Percentiles rank a stretch among this genome's conserved stretches.
These are phyloP conservation scores for Medicago lupulina DNA, from an alignment of 306 rosid genomes.

Conservation along the genomic window DNA sequence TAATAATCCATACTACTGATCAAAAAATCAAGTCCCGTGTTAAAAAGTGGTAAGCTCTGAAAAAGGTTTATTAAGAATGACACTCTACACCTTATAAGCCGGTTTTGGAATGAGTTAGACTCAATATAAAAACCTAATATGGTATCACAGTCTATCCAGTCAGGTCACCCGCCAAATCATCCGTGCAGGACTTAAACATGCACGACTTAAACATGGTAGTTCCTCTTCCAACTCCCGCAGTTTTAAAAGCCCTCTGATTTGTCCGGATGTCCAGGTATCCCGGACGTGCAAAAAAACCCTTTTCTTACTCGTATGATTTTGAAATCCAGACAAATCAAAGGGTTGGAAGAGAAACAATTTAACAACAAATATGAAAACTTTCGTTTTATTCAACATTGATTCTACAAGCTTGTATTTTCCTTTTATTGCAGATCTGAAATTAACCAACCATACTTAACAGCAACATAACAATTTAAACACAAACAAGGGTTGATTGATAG, in stretches of 20 bases:
- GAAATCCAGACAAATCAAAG: too few relatives aligned
- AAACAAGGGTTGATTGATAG: background rate
- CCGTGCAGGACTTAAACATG: too few relatives aligned
- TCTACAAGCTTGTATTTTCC: background rate
- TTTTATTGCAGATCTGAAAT: background rate
- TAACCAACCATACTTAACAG: background rate
- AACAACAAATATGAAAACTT: background rate
- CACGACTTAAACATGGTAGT: too few relatives aligned
- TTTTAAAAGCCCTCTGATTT: too few relatives aligned
- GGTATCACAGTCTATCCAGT: background rate
- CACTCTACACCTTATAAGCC: background rate
- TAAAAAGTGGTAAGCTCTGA: background rate
- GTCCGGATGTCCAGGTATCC: too few relatives aligned
- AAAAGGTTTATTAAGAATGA: background rate
- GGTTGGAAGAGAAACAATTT: too few relatives aligned
- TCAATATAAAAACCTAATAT: background rate
- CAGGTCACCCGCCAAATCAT: background rate
- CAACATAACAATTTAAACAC: constrained; percentile 14
- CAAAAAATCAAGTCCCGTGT: background rate
- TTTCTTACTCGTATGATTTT: too few relatives aligned
- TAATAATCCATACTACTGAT: constrained; percentile 3
- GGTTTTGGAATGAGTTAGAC: background rate
- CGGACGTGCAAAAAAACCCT: too few relatives aligned
- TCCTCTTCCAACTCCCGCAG: too few relatives aligned
- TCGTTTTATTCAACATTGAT: constrained; percentile 1